phyloP scores from a whole-genome alignment of 2,329 filamentous ascomycete genomes.

The Ophiocordyceps sinensis region DNA sequence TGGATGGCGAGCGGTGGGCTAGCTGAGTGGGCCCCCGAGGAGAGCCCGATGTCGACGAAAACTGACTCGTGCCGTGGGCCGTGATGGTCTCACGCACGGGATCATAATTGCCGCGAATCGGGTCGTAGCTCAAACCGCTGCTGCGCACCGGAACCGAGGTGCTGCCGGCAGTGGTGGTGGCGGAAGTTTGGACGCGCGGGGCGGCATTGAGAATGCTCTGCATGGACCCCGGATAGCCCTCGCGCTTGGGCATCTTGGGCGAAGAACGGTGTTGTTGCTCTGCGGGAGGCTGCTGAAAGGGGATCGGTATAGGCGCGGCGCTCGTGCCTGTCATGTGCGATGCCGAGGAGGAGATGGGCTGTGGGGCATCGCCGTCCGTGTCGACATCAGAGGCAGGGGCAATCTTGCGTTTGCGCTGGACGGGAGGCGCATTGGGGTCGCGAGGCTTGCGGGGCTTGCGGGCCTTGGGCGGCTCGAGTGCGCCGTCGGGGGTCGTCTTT shows the following conservation, averaged over 20 bases:
- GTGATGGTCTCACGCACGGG: slow-evolving; percentile 48
- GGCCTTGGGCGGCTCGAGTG: slow-evolving; percentile 28
- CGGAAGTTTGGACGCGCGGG: slow-evolving; percentile 14
- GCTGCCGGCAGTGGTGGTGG: slow-evolving; percentile 26
- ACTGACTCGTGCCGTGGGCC: slow-evolving; percentile 33
- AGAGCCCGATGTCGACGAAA: slow-evolving; percentile 30
- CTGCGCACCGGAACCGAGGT: slow-evolving; percentile 36
- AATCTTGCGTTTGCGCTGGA: slow-evolving; percentile 40
- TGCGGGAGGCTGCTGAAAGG: slow-evolving; percentile 10
- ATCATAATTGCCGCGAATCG: slow-evolving; percentile 65
- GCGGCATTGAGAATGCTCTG: slow-evolving; percentile 42
- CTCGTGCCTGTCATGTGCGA: slow-evolving; percentile 9
- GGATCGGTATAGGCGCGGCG: slow-evolving; percentile 6
- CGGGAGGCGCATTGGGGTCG: slow-evolving; percentile 42
- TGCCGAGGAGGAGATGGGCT: slow-evolving; percentile 14
- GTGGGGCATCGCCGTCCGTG: slow-evolving; percentile 14
- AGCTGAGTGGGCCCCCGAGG: slow-evolving; percentile 28
- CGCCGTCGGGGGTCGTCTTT: slow-evolving; percentile 19
- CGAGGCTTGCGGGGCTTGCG: slow-evolving; percentile 41
- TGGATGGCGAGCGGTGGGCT: slow-evolving; percentile 56
- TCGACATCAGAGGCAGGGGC: slow-evolving; percentile 23
- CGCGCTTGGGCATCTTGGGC: slow-evolving; percentile 35
- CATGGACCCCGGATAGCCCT: slow-evolving; percentile 36
- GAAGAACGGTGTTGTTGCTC: slow-evolving; percentile 23
- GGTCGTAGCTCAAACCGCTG: slow-evolving; percentile 77